Conservation (phyloP, 2,329 filamentous ascomycete species). For the Sarocladium kiliense region DNA sequence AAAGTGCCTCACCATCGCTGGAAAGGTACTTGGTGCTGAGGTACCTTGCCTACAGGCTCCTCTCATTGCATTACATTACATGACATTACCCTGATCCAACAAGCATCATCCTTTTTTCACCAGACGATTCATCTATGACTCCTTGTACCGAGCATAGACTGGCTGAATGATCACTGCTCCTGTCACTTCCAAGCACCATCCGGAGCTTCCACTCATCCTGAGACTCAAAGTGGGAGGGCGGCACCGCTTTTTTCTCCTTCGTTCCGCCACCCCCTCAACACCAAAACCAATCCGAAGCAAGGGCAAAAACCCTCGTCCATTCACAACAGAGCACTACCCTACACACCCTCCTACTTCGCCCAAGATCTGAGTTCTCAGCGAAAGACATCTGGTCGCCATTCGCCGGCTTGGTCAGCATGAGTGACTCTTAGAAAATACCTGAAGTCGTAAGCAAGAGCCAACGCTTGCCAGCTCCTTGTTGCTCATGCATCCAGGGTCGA, state of each 20-base stretch:
- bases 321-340: background rate
- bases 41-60: background rate
- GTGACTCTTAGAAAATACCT: background rate
- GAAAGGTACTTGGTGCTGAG: background rate
- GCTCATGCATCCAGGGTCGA: background rate
- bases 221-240: background rate
- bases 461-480: background rate
- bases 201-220: slow-evolving; percentile 1
- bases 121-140: too few species aligned
- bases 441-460: background rate
- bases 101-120: too few species aligned
- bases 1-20: background rate
- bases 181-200: background rate
- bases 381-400: background rate
- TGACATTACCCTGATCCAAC: too few species aligned
- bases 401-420: background rate
- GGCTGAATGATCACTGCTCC: too few species aligned
- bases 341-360: background rate
- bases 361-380: background rate
- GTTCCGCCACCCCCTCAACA: slow-evolving; percentile 3
- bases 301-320: slow-evolving; percentile 9
- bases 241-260: slow-evolving; percentile 2
- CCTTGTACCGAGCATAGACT: too few species aligned
- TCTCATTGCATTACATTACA: too few species aligned
- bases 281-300: slow-evolving; percentile 1